Evolutionary conservation across 495 filamentous ascomycete species (phyloP).

Genomic region (Talaromyces thailandensis): DNA sequence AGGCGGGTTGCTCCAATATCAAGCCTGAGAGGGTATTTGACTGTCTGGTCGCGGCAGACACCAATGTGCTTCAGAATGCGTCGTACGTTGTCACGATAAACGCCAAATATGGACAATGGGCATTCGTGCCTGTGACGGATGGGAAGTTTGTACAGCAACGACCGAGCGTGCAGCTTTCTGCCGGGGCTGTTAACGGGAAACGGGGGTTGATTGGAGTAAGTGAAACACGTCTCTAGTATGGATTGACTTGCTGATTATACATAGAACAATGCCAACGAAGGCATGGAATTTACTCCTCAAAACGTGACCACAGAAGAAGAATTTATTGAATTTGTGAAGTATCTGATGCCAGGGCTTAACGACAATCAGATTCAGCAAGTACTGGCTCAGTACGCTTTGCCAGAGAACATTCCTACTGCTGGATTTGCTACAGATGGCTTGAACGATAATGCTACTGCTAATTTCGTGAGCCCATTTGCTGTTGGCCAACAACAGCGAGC

Average conservation of each 20-base stretch:
- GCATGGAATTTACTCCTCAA: constrained; percentile 40
- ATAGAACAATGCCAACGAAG: constrained; percentile 47
- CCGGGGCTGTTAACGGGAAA: constrained; percentile 42
- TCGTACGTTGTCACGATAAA: constrained; percentile 38
- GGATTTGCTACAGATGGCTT: constrained; percentile 38
- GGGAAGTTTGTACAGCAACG: constrained; percentile 44
- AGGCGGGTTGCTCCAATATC: constrained; percentile 35
- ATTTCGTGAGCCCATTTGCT: constrained; percentile 39
- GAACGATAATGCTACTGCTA: constrained; percentile 31
- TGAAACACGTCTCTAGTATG: background rate
- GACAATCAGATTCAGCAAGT: constrained; percentile 33
- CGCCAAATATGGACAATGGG: constrained; percentile 42
- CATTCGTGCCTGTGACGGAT: constrained; percentile 56
- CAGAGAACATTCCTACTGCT: constrained; percentile 12
- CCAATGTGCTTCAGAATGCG: constrained; percentile 44
- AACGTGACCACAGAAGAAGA: constrained; percentile 36
- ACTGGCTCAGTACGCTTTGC: constrained; percentile 34
- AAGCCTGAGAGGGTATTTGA: constrained; percentile 33
- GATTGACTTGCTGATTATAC: background rate
- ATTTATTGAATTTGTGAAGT: constrained; percentile 34
- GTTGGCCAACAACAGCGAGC: constrained; percentile 43
- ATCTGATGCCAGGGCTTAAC: constrained; percentile 41
- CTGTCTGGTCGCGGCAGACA: constrained; percentile 46
- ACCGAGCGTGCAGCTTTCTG: constrained; percentile 42
- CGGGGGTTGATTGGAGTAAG: constrained; percentile 40